Conservation (phyloP, 257 asterid genomes). For the Solanum gracilifrons region DNA sequence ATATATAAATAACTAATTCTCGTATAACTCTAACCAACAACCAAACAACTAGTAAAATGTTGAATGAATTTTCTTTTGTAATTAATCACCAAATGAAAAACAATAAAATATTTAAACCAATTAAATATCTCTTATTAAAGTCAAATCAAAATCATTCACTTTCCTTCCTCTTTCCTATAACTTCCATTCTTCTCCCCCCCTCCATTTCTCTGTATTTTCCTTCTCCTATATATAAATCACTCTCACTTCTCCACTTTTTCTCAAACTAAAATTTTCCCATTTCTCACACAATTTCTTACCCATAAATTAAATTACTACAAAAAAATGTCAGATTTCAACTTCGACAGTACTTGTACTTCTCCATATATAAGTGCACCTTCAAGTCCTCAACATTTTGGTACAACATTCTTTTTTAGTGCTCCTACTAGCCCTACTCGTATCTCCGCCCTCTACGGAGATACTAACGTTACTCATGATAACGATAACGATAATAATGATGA, state of each 20-base stretch:
- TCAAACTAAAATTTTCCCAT: neutral
- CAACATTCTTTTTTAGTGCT: constrained; percentile 42
- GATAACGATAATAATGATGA: constrained; percentile 16
- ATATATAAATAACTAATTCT: too few species aligned
- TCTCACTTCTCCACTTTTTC: neutral
- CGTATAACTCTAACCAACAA: neutral
- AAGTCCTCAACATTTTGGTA: constrained; percentile 35
- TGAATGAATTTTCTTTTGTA: neutral
- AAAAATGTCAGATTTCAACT: constrained; percentile 18
- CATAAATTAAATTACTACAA: neutral
- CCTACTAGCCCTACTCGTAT: constrained; percentile 44
- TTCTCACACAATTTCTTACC: neutral
- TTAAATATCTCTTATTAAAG: neutral
- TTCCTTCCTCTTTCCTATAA: neutral
- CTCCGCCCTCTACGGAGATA: constrained; percentile 1
- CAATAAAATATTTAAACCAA: neutral
- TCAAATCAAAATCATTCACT: neutral
- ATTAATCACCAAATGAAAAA: neutral
- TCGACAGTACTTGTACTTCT: constrained; percentile 39
- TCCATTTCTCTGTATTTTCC: neutral
- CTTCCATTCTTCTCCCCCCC: neutral
- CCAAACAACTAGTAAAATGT: neutral
- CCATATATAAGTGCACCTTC: constrained; percentile 59
- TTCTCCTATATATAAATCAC: neutral
- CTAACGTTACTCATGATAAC: neutral